These are phyloP conservation scores for Gossypium australe DNA, from an alignment of 345 rosid genomes.

Conservation along the genomic window DNA sequence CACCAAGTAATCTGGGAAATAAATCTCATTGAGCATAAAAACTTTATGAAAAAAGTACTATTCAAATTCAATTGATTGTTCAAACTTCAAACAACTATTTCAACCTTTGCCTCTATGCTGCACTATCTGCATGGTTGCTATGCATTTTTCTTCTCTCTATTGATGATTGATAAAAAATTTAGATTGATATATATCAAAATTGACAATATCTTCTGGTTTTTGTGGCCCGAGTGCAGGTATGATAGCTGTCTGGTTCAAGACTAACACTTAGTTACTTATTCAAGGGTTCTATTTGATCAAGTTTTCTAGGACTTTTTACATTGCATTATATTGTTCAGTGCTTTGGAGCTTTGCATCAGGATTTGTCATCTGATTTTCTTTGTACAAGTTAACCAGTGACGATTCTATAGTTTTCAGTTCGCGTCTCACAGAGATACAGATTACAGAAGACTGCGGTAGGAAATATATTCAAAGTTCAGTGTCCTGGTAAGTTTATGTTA, in stretches of 20 bases:
- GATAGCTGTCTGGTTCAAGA: constrained; percentile 23
- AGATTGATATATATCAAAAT: background rate
- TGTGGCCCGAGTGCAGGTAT: constrained; percentile 48
- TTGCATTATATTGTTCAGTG: constrained; percentile 20
- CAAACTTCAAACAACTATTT: background rate
- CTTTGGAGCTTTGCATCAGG: constrained; percentile 35
- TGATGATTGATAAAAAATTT: background rate
- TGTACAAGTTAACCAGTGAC: constrained; percentile 25
- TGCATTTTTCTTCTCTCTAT: background rate
- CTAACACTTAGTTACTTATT: constrained; percentile 24
- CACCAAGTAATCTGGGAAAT: background rate
- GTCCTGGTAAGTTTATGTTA: constrained; percentile 43
- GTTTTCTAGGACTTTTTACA: constrained; percentile 22
- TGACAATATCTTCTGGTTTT: constrained; percentile 22
- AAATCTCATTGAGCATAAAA: background rate
- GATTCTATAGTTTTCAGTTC: constrained; percentile 35
- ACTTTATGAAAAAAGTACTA: too few relatives aligned
- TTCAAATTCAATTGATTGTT: background rate
- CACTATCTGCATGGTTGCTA: background rate
- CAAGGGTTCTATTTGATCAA: constrained; percentile 28
- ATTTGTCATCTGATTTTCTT: constrained; percentile 25
- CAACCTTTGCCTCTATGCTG: background rate
- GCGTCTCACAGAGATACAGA: constrained; percentile 38
- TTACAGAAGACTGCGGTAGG: constrained; percentile 37
- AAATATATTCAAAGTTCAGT: constrained; percentile 27